Evolutionary conservation across 257 asterid genomes (phyloP).

Genomic region (Coffea canephora): DNA sequence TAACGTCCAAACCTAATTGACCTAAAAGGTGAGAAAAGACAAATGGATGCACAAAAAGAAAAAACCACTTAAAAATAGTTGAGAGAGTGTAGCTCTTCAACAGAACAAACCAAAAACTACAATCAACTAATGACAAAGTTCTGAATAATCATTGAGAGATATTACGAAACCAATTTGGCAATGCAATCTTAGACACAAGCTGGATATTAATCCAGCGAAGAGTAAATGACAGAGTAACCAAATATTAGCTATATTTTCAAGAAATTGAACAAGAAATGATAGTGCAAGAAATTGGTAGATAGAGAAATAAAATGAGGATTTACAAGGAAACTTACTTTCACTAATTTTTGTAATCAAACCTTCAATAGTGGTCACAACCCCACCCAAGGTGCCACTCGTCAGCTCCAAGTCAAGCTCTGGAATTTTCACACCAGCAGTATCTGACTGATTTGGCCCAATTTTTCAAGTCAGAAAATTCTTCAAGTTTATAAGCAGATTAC

Average conservation of each 20-base stretch:
- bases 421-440: slow-evolving; percentile 70
- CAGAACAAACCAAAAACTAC: not conserved
- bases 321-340: slow-evolving; percentile 58
- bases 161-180: not conserved
- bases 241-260: not conserved
- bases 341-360: slow-evolving; percentile 81
- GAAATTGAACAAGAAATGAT: not conserved
- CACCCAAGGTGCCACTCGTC: slow-evolving; percentile 86
- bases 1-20: not conserved
- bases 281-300: not conserved
- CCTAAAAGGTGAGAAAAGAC: not conserved
- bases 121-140: not conserved
- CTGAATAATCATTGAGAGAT: not conserved
- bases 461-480: slow-evolving; percentile 18
- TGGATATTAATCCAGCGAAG: not conserved
- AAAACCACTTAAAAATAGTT: too few relatives aligned
- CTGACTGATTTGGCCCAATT: slow-evolving; percentile 56
- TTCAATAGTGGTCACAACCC: slow-evolving; percentile 90
- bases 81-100: not conserved
- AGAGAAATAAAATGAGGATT: not conserved
- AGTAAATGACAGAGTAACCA: not conserved
- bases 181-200: not conserved
- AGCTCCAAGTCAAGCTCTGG: slow-evolving; percentile 93
- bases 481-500: not conserved
- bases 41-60: too few relatives aligned